These are phyloP conservation scores for Fusarium verticillioides DNA, from an alignment of 2,329 filamentous ascomycete genomes.

Conservation along the genomic window DNA sequence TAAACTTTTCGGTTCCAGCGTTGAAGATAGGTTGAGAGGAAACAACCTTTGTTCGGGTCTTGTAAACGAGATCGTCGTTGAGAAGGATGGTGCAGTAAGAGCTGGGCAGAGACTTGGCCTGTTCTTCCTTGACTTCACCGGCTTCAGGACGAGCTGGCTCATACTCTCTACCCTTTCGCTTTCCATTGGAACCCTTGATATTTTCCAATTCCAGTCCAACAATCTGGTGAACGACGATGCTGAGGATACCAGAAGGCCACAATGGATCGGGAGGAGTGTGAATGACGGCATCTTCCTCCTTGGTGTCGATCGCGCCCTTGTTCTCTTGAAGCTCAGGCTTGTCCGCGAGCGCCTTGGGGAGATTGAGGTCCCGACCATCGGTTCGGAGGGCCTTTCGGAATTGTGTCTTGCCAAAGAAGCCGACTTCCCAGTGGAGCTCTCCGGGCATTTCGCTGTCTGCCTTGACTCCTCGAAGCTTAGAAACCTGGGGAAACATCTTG, in stretches of 20 bases:
- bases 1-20: constrained; percentile 90
- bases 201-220: constrained; percentile 94
- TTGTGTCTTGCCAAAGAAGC: constrained; percentile 91
- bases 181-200: constrained; percentile 84
- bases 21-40: constrained; percentile 98
- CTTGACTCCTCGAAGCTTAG: constrained; percentile 83
- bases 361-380: constrained; percentile 82
- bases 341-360: constrained; percentile 79
- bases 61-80: constrained; percentile 91
- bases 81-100: constrained; percentile 93
- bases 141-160: constrained; percentile 85
- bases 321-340: constrained; percentile 85
- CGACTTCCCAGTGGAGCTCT: constrained; percentile 94
- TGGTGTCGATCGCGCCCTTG: constrained; percentile 76
- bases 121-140: constrained; percentile 88
- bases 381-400: constrained; percentile 87
- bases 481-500: constrained; percentile 90
- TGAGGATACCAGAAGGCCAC: constrained; percentile 92
- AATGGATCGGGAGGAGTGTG: constrained; percentile 95
- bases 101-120: constrained; percentile 81
- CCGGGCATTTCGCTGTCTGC: constrained; percentile 91
- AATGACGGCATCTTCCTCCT: constrained; percentile 83
- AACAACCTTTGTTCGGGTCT: constrained; percentile 93
- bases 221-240: constrained; percentile 90
- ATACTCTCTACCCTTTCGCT: constrained; percentile 85